A percentile compares a stretch with the other conserved stretches of the same genome.
phyloP scores from a whole-genome alignment of 345 rosid species.

The Anacardium occidentale region DNA sequence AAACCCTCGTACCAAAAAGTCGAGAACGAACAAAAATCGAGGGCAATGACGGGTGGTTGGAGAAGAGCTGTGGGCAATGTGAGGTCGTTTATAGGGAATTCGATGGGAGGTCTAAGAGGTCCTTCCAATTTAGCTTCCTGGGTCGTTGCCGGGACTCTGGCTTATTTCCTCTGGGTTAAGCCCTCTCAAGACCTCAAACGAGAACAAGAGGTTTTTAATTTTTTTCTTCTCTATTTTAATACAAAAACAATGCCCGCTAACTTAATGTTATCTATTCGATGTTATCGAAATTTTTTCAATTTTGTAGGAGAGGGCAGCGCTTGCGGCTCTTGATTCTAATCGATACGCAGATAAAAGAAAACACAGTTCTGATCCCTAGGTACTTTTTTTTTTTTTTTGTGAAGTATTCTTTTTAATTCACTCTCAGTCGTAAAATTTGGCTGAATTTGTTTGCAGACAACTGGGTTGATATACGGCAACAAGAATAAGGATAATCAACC shows the following conservation, averaged over 20 bases:
- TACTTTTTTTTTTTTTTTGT: conserved; percentile 13
- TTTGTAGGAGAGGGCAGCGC: conserved; percentile 66
- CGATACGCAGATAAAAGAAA: conserved; percentile 67
- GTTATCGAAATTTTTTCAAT: background rate
- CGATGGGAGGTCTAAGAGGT: conserved; percentile 88
- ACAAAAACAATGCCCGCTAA: background rate
- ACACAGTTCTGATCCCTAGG: conserved; percentile 91
- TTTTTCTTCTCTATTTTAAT: background rate
- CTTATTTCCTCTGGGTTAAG: conserved; percentile 90
- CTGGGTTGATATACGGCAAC: conserved; percentile 69
- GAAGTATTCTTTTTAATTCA: background rate
- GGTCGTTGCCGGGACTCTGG: conserved; percentile 88
- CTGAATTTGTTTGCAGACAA: conserved; percentile 40
- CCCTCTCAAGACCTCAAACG: conserved; percentile 85
- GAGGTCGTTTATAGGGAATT: conserved; percentile 66
- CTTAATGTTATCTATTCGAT: background rate
- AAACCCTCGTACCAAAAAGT: background rate
- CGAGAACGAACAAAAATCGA: background rate
- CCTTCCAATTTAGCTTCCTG: conserved; percentile 75
- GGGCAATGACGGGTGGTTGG: conserved; percentile 55
- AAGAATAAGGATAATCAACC: conserved; percentile 43
- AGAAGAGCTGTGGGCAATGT: conserved; percentile 62
- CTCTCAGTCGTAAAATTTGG: background rate
- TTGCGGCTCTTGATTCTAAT: conserved; percentile 67
- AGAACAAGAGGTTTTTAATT: conserved; percentile 61